These are phyloP conservation scores for Apiotrichum laibachii DNA, from an alignment of 1,284 basidiomycete species.

Conservation along the genomic window DNA sequence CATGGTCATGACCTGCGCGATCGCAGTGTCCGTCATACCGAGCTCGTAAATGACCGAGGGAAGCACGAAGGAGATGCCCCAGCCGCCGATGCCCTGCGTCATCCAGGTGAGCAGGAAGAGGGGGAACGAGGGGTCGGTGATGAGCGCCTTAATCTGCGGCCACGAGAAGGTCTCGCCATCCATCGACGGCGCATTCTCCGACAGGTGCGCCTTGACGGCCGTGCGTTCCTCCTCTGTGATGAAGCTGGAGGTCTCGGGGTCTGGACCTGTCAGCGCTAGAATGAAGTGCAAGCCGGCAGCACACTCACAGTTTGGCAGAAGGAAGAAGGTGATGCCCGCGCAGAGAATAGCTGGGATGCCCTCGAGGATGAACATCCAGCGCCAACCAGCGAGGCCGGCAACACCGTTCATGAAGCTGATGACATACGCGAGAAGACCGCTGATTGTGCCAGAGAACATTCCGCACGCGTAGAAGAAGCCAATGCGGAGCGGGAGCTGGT, in stretches of 20 bases:
- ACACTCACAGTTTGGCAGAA: conserved; percentile 52
- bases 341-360: conserved; percentile 54
- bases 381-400: conserved; percentile 31
- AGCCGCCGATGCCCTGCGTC: conserved; percentile 17
- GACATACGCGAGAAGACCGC: conserved; percentile 35
- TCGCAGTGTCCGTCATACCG: conserved; percentile 9
- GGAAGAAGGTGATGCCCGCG: conserved; percentile 51
- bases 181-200: conserved; percentile 7
- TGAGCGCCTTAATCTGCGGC: conserved; percentile 1
- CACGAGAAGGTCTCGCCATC: neutral
- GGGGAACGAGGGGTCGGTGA: conserved; percentile 6
- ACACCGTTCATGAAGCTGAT: conserved; percentile 34
- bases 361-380: conserved; percentile 55
- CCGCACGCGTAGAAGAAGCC: conserved; percentile 29
- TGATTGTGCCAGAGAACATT: conserved; percentile 27
- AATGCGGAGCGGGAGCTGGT: conserved; percentile 14
- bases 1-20: conserved; percentile 18
- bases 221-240: conserved; percentile 4
- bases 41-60: conserved; percentile 16
- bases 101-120: conserved; percentile 14
- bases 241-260: conserved; percentile 9
- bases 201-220: conserved; percentile 5
- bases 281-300: no score
- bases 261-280: conserved; percentile 1
- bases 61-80: conserved; percentile 17